Conservation (phyloP, 345 rosid genomes). For the Eucalyptus camaldulensis region DNA sequence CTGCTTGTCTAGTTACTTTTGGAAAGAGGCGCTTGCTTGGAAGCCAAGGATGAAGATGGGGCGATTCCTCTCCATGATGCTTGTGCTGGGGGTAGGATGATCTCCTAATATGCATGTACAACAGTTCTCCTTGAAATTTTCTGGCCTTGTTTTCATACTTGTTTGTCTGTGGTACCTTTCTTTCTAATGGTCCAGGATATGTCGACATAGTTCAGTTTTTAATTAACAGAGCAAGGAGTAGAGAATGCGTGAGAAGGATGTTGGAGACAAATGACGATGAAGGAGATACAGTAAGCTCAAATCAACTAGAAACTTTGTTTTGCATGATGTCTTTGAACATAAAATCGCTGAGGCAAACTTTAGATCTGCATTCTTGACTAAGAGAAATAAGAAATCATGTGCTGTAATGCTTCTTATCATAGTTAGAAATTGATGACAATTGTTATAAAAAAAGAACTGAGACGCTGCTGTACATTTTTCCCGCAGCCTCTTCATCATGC, state of each 20-base stretch:
- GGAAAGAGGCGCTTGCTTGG: constrained; percentile 83
- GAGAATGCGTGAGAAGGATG: constrained; percentile 54
- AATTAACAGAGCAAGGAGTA: constrained; percentile 30
- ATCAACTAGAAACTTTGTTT: not conserved
- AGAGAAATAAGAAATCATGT: not conserved
- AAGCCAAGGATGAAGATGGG: constrained; percentile 86
- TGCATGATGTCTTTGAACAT: not conserved
- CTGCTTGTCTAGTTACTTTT: constrained; percentile 44
- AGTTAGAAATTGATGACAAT: not conserved
- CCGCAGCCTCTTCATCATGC: constrained; percentile 92
- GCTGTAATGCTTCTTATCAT: not conserved
- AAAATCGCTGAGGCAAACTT: not conserved
- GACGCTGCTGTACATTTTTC: not conserved
- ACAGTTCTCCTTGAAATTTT: not conserved
- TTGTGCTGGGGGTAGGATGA: constrained; percentile 66
- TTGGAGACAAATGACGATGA: constrained; percentile 58
- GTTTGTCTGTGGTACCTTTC: not conserved
- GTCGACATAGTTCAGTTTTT: constrained; percentile 53
- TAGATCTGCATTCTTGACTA: not conserved
- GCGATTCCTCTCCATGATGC: constrained; percentile 95
- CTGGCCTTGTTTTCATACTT: not conserved
- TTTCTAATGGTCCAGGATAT: constrained; percentile 33
- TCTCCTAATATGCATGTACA: not conserved
- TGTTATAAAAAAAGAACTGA: not conserved
- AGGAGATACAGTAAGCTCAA: constrained; percentile 36